Conservation (phyloP, 139 green algal species). For the Ettlia oleoabundans region DNA sequence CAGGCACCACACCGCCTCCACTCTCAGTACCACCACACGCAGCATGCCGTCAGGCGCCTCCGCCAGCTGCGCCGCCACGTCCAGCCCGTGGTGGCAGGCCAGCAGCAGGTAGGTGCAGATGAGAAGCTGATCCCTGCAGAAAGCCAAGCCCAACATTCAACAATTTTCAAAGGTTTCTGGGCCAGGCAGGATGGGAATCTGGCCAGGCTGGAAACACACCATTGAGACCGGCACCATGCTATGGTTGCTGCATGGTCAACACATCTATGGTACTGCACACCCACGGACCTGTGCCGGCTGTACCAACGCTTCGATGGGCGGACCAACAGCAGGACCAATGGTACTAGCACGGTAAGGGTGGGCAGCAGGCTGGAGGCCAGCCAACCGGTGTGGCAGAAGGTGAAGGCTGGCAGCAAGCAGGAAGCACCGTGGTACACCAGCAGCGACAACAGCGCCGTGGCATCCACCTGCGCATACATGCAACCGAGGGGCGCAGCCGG, state of each 20-base stretch:
- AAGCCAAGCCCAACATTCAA: too few species aligned
- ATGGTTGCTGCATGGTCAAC: too few species aligned
- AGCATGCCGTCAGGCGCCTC: not conserved
- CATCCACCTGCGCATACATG: constrained; percentile 9
- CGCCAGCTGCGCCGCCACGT: not conserved
- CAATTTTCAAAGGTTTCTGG: too few species aligned
- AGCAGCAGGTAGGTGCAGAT: constrained; percentile 23
- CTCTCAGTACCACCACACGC: not conserved
- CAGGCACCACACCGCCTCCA: constrained; percentile 1
- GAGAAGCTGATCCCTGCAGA: constrained; percentile 23
- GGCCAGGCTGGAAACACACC: too few species aligned
- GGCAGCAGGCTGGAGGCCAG: not conserved
- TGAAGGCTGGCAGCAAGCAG: constrained; percentile 8
- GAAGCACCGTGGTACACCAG: constrained; percentile 10
- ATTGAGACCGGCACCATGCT: too few species aligned
- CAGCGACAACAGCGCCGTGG: not conserved
- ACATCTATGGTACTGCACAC: too few species aligned
- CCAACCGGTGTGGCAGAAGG: not conserved
- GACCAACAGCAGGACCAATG: constrained; percentile 7
- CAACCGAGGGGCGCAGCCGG: not conserved
- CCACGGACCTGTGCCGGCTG: constrained; percentile 13
- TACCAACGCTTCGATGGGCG: constrained; percentile 18
- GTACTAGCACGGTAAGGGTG: constrained; percentile 15
- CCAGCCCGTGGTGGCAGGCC: constrained; percentile 20
- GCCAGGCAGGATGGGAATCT: too few species aligned